Evolutionary conservation across 2,329 filamentous ascomycete genomes (phyloP).

Genomic region (Lojkania enalia): DNA sequence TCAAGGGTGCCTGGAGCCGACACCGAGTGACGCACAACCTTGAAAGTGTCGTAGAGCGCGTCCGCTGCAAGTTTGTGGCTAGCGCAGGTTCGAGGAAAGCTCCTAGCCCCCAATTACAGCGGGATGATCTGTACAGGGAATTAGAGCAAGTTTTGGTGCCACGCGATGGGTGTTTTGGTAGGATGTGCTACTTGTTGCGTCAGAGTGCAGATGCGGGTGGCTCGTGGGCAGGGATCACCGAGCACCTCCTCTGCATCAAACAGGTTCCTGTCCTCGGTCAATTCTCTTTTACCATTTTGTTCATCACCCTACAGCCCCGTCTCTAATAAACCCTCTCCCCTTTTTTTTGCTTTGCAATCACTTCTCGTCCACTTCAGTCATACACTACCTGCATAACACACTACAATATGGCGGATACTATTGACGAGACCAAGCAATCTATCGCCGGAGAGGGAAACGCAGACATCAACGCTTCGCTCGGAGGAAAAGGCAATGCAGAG

Average conservation of each 20-base stretch:
- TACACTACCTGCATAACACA: constrained; percentile 9
- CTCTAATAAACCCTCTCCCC: constrained; percentile 22
- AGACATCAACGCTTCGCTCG: constrained; percentile 40
- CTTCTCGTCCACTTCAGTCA: constrained; percentile 12
- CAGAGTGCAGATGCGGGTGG: constrained; percentile 42
- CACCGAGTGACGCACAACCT: too few relatives aligned
- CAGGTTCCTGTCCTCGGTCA: constrained; percentile 37
- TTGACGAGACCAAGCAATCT: constrained; percentile 44
- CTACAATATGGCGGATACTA: constrained; percentile 43
- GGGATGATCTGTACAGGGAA: constrained; percentile 26
- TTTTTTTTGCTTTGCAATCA: constrained; percentile 18
- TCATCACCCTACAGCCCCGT: constrained; percentile 13
- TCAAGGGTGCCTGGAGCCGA: too few relatives aligned
- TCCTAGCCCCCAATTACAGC: constrained; percentile 10
- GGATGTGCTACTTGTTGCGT: constrained; percentile 42
- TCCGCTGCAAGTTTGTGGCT: background rate
- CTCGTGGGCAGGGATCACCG: constrained; percentile 36
- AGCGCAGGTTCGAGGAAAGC: constrained; percentile 1
- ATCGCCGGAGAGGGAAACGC: constrained; percentile 43
- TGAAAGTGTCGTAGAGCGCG: too few relatives aligned
- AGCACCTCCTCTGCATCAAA: constrained; percentile 39
- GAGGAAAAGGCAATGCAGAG: constrained; percentile 42
- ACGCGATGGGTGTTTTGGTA: constrained; percentile 24
- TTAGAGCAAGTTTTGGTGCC: constrained; percentile 37
- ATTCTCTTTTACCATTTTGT: constrained; percentile 39